Evolutionary conservation across 129 eudicot genomes (phyloP).

Genomic region (Rutidosis leptorrhynchoides): DNA sequence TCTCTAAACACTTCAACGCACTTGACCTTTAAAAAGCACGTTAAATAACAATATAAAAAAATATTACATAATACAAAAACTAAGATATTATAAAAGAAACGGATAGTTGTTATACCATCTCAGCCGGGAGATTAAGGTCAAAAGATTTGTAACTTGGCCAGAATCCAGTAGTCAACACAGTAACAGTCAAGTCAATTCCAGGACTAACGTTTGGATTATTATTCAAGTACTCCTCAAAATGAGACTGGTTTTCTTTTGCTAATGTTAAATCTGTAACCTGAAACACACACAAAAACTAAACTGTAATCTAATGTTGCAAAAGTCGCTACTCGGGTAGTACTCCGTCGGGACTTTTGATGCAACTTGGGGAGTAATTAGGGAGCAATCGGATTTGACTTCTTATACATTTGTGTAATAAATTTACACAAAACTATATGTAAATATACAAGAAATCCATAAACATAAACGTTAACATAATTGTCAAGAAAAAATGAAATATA

Average conservation of each 20-base stretch:
- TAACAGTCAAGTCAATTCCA: conserved; percentile 77
- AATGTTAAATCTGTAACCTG: conserved; percentile 85
- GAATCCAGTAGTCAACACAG: conserved; percentile 80
- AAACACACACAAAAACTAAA: conserved; percentile 12
- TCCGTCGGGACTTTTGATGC: too few relatives aligned
- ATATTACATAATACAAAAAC: background rate
- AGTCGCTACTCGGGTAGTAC: too few relatives aligned
- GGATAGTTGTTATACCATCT: conserved; percentile 51
- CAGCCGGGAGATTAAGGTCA: conserved; percentile 79
- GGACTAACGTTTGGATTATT: conserved; percentile 53
- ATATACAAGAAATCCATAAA: too few relatives aligned
- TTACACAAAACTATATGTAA: too few relatives aligned
- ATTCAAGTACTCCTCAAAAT: conserved; percentile 66
- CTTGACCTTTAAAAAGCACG: conserved; percentile 54
- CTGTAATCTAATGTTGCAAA: background rate
- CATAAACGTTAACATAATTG: too few relatives aligned
- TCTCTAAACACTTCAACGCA: conserved; percentile 92
- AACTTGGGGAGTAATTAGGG: too few relatives aligned
- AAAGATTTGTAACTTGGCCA: conserved; percentile 95
- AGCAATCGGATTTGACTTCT: too few relatives aligned
- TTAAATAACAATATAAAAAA: conserved; percentile 3
- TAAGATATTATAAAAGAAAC: background rate
- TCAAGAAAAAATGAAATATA: too few relatives aligned
- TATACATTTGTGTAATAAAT: too few relatives aligned
- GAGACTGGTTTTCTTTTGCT: conserved; percentile 81